Conservation (phyloP, 2,329 filamentous ascomycete species). For the Plenodomus biglobosus region DNA sequence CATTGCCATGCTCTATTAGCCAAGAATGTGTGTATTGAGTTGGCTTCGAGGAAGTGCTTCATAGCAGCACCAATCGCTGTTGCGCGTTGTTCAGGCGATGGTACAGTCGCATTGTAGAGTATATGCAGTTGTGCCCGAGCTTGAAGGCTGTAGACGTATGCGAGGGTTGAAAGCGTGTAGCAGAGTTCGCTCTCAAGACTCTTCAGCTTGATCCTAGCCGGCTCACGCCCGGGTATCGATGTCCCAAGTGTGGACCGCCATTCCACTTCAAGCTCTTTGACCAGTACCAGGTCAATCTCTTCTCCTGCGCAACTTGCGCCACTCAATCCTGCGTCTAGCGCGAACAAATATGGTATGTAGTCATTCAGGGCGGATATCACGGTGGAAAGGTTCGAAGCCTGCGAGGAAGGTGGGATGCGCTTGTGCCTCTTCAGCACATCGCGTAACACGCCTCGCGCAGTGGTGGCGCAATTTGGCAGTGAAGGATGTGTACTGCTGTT, state of each 20-base stretch:
- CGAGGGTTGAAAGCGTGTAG: slow-evolving; percentile 76
- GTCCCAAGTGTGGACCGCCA: slow-evolving; percentile 82
- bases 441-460: slow-evolving; percentile 78
- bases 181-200: slow-evolving; percentile 81
- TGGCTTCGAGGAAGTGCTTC: slow-evolving; percentile 74
- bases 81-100: slow-evolving; percentile 65
- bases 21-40: slow-evolving; percentile 75
- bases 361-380: slow-evolving; percentile 69
- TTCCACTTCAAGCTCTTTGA: slow-evolving; percentile 67
- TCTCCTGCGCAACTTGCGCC: slow-evolving; percentile 59
- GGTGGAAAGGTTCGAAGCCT: slow-evolving; percentile 68
- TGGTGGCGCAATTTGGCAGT: slow-evolving; percentile 78
- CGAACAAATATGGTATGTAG: slow-evolving; percentile 83
- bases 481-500: slow-evolving; percentile 84
- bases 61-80: slow-evolving; percentile 72
- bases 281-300: slow-evolving; percentile 67
- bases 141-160: slow-evolving; percentile 70
- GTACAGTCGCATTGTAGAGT: slow-evolving; percentile 64
- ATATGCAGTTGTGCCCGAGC: slow-evolving; percentile 72
- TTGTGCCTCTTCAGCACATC: slow-evolving; percentile 88
- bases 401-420: slow-evolving; percentile 71
- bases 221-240: slow-evolving; percentile 59
- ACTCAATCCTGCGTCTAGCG: slow-evolving; percentile 72
- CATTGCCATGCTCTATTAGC: slow-evolving; percentile 55
- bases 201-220: slow-evolving; percentile 66